phyloP scores from a whole-genome alignment of 1,284 basidiomycete species.

The Tilletiopsis washingtonensis region DNA sequence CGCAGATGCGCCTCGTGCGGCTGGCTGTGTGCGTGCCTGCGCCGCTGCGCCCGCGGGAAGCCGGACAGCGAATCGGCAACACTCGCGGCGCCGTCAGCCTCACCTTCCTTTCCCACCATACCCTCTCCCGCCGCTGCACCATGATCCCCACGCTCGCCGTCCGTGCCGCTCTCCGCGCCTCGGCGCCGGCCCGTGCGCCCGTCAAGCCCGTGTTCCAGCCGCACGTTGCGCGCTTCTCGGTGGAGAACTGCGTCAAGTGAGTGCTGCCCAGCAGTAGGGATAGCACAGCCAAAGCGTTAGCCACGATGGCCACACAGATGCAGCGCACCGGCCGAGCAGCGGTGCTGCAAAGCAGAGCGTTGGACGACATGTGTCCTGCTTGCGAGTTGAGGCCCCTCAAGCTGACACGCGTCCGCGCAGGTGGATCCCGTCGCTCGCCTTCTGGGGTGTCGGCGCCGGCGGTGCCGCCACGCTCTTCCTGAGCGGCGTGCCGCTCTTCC shows the following conservation, averaged over 20 bases:
- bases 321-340: neutral
- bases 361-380: neutral
- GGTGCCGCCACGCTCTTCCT: conserved; percentile 36
- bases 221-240: conserved; percentile 27
- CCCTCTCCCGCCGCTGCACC: too few species aligned
- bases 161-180: conserved; percentile 5
- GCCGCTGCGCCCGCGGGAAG: too few species aligned
- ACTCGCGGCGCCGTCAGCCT: too few species aligned
- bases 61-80: too few species aligned
- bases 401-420: conserved; percentile 15
- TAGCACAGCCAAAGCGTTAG: neutral
- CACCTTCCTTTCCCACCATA: too few species aligned
- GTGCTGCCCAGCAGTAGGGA: conserved; percentile 1
- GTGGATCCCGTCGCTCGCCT: conserved; percentile 32
- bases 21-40: too few species aligned
- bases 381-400: neutral
- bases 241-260: conserved; percentile 21
- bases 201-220: conserved; percentile 36
- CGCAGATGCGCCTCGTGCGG: too few species aligned
- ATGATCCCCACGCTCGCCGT: neutral
- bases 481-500: conserved; percentile 35
- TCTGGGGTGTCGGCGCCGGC: conserved; percentile 37
- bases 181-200: neutral
- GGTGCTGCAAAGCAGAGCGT: neutral
- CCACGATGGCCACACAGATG: neutral